These are phyloP conservation scores for Chloris gayana DNA, from an alignment of 176 grass and related monocot species.

Conservation along the genomic window DNA sequence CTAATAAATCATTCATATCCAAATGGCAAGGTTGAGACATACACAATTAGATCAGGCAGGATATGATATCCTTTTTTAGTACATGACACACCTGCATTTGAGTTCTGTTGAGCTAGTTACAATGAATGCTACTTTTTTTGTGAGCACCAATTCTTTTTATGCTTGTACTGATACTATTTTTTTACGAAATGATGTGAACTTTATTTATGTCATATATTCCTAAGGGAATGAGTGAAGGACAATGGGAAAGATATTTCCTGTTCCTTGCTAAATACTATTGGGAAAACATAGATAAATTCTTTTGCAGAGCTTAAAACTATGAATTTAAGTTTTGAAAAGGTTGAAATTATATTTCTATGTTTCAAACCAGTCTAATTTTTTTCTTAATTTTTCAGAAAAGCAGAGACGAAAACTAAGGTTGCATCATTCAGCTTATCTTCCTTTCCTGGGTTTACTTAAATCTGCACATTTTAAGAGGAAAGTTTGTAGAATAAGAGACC, in stretches of 20 bases:
- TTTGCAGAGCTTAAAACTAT: not conserved
- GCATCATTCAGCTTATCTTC: constrained; percentile 39
- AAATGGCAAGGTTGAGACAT: constrained; percentile 28
- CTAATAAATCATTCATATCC: constrained; percentile 15
- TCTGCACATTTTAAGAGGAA: constrained; percentile 66
- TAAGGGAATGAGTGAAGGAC: not conserved
- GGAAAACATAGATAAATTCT: not conserved
- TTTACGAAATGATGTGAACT: not conserved
- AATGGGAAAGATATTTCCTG: not conserved
- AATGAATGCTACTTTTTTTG: not conserved
- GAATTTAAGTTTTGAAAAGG: not conserved
- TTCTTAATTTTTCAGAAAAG: constrained; percentile 56
- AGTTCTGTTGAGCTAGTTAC: constrained; percentile 18
- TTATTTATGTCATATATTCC: not conserved
- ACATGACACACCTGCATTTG: not conserved
- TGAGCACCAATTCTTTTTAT: not conserved
- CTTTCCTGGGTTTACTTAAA: constrained; percentile 71
- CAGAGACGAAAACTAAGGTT: constrained; percentile 42
- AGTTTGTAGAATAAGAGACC: constrained; percentile 44
- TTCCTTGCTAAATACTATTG: not conserved
- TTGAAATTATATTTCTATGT: constrained; percentile 8
- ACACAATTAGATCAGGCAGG: constrained; percentile 50
- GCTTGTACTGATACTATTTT: not conserved
- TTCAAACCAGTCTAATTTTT: constrained; percentile 8
- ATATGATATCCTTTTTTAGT: constrained; percentile 12